These are phyloP conservation scores for Fagopyrum tataricum DNA, from an alignment of 148 eudicot species.

Conservation along the genomic window DNA sequence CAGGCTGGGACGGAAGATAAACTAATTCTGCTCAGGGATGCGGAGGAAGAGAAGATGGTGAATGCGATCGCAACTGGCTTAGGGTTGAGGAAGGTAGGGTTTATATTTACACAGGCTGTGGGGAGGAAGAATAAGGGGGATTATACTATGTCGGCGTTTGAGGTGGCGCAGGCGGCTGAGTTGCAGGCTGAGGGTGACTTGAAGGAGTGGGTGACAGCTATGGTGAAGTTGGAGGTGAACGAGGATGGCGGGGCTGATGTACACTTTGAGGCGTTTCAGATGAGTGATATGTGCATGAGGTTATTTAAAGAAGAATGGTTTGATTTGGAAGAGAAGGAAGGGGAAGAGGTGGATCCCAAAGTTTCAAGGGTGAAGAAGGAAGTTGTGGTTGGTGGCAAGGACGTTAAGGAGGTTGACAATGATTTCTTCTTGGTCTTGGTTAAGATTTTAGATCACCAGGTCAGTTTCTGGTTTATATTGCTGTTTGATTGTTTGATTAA, in stretches of 20 bases:
- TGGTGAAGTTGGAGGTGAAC: constrained; percentile 85
- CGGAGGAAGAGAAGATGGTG: constrained; percentile 72
- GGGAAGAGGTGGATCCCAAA: constrained; percentile 59
- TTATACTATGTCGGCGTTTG: constrained; percentile 69
- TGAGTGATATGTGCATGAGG: constrained; percentile 95
- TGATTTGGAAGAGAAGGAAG: constrained; percentile 39
- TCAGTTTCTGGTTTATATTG: constrained; percentile 1
- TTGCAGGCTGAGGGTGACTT: constrained; percentile 69
- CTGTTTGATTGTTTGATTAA: background rate
- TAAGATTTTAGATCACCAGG: constrained; percentile 92
- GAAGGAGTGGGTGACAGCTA: constrained; percentile 96
- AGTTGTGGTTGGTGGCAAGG: constrained; percentile 91
- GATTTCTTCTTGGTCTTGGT: constrained; percentile 95
- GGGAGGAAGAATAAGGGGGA: constrained; percentile 59
- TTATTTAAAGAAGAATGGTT: constrained; percentile 93
- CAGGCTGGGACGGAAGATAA: constrained; percentile 70
- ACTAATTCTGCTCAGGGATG: constrained; percentile 55
- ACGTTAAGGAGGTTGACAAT: constrained; percentile 83
- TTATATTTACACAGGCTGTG: constrained; percentile 81
- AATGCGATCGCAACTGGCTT: constrained; percentile 75
- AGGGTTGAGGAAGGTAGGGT: constrained; percentile 91
- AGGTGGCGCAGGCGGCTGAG: constrained; percentile 80
- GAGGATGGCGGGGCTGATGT: constrained; percentile 86
- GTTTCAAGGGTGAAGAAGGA: constrained; percentile 88
- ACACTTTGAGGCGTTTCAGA: constrained; percentile 96